These are phyloP conservation scores for Rubia yunnanensis DNA, from an alignment of 257 asterid species.

Conservation along the genomic window DNA sequence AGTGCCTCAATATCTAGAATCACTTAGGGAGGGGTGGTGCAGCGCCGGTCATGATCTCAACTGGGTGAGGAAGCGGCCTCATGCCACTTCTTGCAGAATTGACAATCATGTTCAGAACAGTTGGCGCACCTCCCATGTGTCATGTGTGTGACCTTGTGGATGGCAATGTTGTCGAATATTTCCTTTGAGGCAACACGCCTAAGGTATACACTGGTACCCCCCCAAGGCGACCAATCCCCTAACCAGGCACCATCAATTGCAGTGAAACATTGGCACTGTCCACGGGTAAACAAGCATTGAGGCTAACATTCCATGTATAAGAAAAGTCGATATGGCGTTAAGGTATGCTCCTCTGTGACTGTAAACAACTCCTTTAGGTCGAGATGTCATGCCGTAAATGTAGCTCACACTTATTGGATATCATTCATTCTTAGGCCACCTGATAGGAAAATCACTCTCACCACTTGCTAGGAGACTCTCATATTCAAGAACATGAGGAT, in stretches of 20 bases:
- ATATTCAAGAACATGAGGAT: slow-evolving; percentile 4
- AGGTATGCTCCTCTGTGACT: slow-evolving; percentile 36
- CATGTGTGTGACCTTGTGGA: slow-evolving; percentile 29
- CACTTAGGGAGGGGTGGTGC: slow-evolving; percentile 29
- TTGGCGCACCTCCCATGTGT: slow-evolving; percentile 37
- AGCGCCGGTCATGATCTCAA: slow-evolving; percentile 33
- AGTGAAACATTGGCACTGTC: slow-evolving; percentile 40
- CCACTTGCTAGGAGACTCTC: slow-evolving; percentile 26
- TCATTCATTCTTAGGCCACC: slow-evolving; percentile 28
- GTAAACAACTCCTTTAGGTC: slow-evolving; percentile 34
- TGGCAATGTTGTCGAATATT: slow-evolving; percentile 20
- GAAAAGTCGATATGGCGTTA: slow-evolving; percentile 21
- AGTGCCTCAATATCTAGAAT: slow-evolving; percentile 30
- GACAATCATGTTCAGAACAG: slow-evolving; percentile 31
- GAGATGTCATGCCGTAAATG: slow-evolving; percentile 33
- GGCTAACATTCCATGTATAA: slow-evolving; percentile 27
- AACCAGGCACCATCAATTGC: slow-evolving; percentile 28
- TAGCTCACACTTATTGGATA: slow-evolving; percentile 31
- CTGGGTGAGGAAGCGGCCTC: slow-evolving; percentile 25
- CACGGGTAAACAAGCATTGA: slow-evolving; percentile 29
- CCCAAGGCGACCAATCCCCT: slow-evolving; percentile 33
- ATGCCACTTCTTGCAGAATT: slow-evolving; percentile 13
- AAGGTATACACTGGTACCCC: slow-evolving; percentile 31
- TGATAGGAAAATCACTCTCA: slow-evolving; percentile 7
- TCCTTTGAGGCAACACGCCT: slow-evolving; percentile 22